A percentile compares a stretch with the other conserved stretches of the same genome.
phyloP scores from a whole-genome alignment of 1,139 yeast genomes.

The Diutina siamensis region DNA sequence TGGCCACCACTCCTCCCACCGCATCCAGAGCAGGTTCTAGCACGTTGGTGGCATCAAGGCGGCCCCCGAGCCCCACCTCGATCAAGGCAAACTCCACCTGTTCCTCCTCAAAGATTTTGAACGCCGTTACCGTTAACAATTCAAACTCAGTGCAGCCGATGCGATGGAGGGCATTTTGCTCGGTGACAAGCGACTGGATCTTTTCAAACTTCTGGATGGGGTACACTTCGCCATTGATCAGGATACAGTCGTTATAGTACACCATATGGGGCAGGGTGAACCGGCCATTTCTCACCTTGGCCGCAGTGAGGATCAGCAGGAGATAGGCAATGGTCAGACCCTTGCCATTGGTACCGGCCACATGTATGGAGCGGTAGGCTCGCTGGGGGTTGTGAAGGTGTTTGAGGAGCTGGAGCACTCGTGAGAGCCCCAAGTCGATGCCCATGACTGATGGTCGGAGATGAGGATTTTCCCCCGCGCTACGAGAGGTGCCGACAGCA shows the following conservation, averaged over 20 bases:
- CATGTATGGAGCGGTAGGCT: conserved; percentile 53
- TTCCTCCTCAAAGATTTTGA: conserved; percentile 52
- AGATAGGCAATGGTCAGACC: conserved; percentile 82
- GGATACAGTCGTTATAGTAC: conserved; percentile 62
- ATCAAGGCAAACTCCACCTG: conserved; percentile 62
- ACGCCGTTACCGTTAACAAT: conserved; percentile 71
- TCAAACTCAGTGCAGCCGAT: conserved; percentile 83
- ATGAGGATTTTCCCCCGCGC: no score
- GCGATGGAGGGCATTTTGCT: conserved; percentile 20
- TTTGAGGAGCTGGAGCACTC: conserved; percentile 46
- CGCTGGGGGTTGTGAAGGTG: conserved; percentile 61
- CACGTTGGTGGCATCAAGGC: conserved; percentile 78
- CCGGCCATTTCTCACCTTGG: conserved; percentile 49
- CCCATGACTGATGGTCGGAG: conserved; percentile 16
- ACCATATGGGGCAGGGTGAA: conserved; percentile 84
- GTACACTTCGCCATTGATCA: conserved; percentile 50
- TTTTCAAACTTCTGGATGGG: conserved; percentile 31
- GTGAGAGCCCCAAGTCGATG: conserved; percentile 49
- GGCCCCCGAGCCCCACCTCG: conserved; percentile 89
- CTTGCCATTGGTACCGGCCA: conserved; percentile 93
- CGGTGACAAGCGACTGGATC: conserved; percentile 28
- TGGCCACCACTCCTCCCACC: conserved; percentile 37
- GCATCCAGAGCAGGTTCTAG: conserved; percentile 19
- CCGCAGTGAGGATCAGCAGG: conserved; percentile 44
- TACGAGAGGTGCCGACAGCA: no score